Evolutionary conservation across 2,329 filamentous ascomycete genomes (phyloP).

Genomic region (Dendrostoma leiphaemia): DNA sequence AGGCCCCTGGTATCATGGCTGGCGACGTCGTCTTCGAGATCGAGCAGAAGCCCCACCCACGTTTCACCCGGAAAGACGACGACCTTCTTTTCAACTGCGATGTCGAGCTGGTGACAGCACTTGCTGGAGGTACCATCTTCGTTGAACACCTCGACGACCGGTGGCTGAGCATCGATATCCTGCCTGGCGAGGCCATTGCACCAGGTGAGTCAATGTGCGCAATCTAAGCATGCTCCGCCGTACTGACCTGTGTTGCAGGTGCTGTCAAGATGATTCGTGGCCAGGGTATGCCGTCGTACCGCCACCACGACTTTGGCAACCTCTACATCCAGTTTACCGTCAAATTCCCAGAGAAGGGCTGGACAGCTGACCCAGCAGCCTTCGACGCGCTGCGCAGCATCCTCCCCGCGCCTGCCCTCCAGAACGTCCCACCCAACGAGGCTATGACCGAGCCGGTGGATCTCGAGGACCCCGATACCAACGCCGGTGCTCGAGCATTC

Average conservation of each 20-base stretch:
- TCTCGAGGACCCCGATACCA: slow-evolving; percentile 80
- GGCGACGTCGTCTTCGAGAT: slow-evolving; percentile 99
- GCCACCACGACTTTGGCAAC: slow-evolving; percentile 94
- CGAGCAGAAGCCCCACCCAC: slow-evolving; percentile 95
- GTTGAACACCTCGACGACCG: slow-evolving; percentile 97
- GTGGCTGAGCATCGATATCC: slow-evolving; percentile 91
- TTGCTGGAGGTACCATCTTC: slow-evolving; percentile 86
- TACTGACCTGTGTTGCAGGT: slow-evolving; percentile 49
- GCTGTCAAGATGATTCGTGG: slow-evolving; percentile 91
- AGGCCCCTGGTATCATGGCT: slow-evolving; percentile 86
- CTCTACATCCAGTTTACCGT: slow-evolving; percentile 97
- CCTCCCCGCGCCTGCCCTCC: slow-evolving; percentile 67
- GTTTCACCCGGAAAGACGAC: slow-evolving; percentile 95
- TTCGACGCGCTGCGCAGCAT: slow-evolving; percentile 80
- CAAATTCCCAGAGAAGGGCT: slow-evolving; percentile 86
- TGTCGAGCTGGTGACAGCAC: slow-evolving; percentile 90
- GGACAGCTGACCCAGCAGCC: slow-evolving; percentile 63
- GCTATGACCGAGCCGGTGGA: slow-evolving; percentile 89
- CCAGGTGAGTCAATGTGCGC: slow-evolving; percentile 63
- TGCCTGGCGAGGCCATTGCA: slow-evolving; percentile 90
- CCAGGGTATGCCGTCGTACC: slow-evolving; percentile 95
- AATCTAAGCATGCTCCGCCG: background rate
- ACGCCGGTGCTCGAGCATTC: slow-evolving; percentile 65
- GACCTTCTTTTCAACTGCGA: slow-evolving; percentile 94
- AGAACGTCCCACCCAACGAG: slow-evolving; percentile 70